Percentiles rank a stretch among this genome's conserved stretches.
Conservation (phyloP, 192 early-diverging fungal species). For the Backusella parvicylindrica region DNA sequence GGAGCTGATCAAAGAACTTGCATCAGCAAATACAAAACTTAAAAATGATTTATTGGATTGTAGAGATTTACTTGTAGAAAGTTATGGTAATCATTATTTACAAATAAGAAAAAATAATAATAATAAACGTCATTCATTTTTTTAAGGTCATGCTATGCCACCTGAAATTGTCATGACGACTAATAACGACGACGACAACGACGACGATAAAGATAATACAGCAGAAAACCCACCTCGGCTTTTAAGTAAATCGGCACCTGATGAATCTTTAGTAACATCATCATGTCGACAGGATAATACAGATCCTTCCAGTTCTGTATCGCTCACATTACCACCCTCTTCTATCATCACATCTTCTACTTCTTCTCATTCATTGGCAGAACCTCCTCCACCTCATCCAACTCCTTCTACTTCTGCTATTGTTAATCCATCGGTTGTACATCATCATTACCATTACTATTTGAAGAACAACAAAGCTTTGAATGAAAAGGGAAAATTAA, state of each 20-base stretch:
- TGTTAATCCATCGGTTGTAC: slow-evolving; percentile 15
- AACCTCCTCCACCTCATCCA: slow-evolving; percentile 2
- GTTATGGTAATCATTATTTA: no score
- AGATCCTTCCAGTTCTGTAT: neutral
- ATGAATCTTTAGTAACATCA: neutral
- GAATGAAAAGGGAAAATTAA: slow-evolving; percentile 10
- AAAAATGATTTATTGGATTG: slow-evolving; percentile 45
- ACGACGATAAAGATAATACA: neutral
- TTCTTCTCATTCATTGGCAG: neutral
- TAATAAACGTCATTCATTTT: no score
- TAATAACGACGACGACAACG: neutral
- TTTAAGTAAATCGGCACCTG: neutral
- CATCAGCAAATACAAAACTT: slow-evolving; percentile 49
- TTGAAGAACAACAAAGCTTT: slow-evolving; percentile 3
- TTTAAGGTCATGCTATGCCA: neutral
- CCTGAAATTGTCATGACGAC: neutral
- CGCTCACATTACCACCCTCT: neutral
- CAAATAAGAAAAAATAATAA: no score
- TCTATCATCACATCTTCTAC: neutral
- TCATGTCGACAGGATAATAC: neutral
- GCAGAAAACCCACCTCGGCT: neutral
- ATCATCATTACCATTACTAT: slow-evolving; percentile 37
- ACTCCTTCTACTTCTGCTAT: slow-evolving; percentile 7
- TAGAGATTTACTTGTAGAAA: slow-evolving; percentile 44
- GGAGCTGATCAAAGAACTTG: slow-evolving; percentile 51